Conservation (phyloP, 1,284 basidiomycete species). For the Cryptococcus sp. region DNA sequence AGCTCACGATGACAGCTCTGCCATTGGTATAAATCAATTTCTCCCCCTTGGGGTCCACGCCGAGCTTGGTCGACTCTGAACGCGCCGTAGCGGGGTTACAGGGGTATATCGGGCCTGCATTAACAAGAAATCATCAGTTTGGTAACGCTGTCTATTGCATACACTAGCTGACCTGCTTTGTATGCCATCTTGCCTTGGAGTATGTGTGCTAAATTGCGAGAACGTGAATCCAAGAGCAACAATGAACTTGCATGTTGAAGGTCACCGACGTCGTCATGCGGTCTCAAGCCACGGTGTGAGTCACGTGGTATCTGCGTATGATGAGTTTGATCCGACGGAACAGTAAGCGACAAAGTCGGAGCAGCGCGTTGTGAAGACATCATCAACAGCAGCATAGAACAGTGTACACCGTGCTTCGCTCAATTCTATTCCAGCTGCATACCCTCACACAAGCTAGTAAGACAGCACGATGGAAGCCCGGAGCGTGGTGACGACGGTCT, state of each 20-base stretch:
- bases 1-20: slow-evolving; percentile 76
- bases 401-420: too few species aligned
- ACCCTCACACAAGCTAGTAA: too few species aligned
- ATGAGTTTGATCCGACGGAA: too few species aligned
- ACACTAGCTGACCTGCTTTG: slow-evolving; percentile 32
- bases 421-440: too few species aligned
- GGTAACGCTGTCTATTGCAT: not conserved
- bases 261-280: too few species aligned
- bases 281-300: too few species aligned
- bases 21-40: slow-evolving; percentile 87
- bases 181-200: slow-evolving; percentile 27
- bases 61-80: slow-evolving; percentile 71
- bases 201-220: not conserved
- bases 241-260: too few species aligned
- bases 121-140: not conserved
- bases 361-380: too few species aligned
- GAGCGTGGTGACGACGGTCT: slow-evolving; percentile 65
- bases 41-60: slow-evolving; percentile 68
- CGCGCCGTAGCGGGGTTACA: slow-evolving; percentile 70
- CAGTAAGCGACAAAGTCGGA: too few species aligned
- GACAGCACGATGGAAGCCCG: too few species aligned
- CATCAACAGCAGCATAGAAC: too few species aligned
- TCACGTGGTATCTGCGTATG: too few species aligned
- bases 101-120: slow-evolving; percentile 61
- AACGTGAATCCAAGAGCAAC: not conserved